Evolutionary conservation across 2,329 filamentous ascomycete genomes (phyloP), one percentile per base, ranked within the genome.

Genomic region (Paraphoma sp.): DNA sequence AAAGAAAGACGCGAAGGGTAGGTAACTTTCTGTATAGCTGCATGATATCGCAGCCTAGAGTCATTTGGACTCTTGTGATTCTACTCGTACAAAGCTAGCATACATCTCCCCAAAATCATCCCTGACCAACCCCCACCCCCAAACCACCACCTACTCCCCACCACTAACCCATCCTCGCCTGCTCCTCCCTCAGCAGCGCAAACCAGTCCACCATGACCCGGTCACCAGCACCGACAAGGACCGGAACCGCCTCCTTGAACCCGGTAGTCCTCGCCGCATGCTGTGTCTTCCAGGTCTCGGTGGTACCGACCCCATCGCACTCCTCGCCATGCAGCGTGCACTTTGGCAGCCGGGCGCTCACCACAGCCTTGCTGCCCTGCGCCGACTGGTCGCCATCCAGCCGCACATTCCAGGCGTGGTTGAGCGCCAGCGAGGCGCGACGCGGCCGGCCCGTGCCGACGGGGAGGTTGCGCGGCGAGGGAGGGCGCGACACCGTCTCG

Each of bases 171-270:
- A 56, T 1, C 53, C 44, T 55, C 36, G 33, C 56, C 53, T 29
- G 58, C 61, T 65, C 65, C 60, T 72, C 61, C 17, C 49, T 16
- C 50, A 61, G 18, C 33, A 74, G 16, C 49, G 10, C 46, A 12
- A 14, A 16, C 71, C 70, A 74, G 48, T 74, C 67, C 1, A 72
- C 50, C 61, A 73, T 70, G 3, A 52, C 36, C 44, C 67, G 54
- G 0, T 52, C 65, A 4, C 50, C 59, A 1, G 17, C 43, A 11
- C 53, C 45, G 30, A 51, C 10, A 3, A 69, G 42, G 38, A 61
- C 31, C 1, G 71, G 68, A 23, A 65, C 61, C 12, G 48, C 14
- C 1, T 67, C 66, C n/a, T 33, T 47, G 40, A 73, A 70, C 0
- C 66, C 68, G 0, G n/a, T 23, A 0, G 16, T 38, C 17, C 42